These are phyloP conservation scores for Daldinia loculata DNA, from an alignment of 495 filamentous ascomycete species.

Conservation along the genomic window DNA sequence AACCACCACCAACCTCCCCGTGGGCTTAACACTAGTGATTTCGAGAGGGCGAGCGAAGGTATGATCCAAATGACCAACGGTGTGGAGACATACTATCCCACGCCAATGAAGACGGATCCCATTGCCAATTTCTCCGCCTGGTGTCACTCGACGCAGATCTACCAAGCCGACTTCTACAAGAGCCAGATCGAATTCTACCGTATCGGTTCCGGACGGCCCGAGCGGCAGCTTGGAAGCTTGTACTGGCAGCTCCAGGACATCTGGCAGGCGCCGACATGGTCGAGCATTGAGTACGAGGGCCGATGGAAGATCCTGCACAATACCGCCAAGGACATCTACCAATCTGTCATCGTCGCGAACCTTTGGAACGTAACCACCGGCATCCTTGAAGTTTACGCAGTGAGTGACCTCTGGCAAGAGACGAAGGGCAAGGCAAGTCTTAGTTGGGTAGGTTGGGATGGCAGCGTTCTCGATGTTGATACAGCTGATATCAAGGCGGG, in stretches of 20 bases:
- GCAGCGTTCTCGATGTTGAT: conserved; percentile 18
- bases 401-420: conserved; percentile 62
- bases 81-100: conserved; percentile 67
- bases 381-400: conserved; percentile 67
- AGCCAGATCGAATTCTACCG: conserved; percentile 72
- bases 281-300: conserved; percentile 69
- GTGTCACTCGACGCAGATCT: conserved; percentile 72
- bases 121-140: conserved; percentile 74
- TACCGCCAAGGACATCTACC: conserved; percentile 66
- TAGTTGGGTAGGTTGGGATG: conserved; percentile 46
- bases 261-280: conserved; percentile 75
- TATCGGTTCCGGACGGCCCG: conserved; percentile 65
- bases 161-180: conserved; percentile 73
- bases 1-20: conserved; percentile 72
- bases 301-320: conserved; percentile 74
- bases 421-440: conserved; percentile 37
- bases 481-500: background rate
- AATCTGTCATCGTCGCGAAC: conserved; percentile 67
- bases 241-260: conserved; percentile 79
- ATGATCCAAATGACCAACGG: conserved; percentile 73
- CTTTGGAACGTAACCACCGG: conserved; percentile 66
- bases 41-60: conserved; percentile 52
- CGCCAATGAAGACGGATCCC: conserved; percentile 64
- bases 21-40: conserved; percentile 58
- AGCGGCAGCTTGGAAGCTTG: conserved; percentile 68